Base-by-base conservation (phyloP, 129 eudicot genomes). In the Rutidosis leptorrhynchoides region DNA sequence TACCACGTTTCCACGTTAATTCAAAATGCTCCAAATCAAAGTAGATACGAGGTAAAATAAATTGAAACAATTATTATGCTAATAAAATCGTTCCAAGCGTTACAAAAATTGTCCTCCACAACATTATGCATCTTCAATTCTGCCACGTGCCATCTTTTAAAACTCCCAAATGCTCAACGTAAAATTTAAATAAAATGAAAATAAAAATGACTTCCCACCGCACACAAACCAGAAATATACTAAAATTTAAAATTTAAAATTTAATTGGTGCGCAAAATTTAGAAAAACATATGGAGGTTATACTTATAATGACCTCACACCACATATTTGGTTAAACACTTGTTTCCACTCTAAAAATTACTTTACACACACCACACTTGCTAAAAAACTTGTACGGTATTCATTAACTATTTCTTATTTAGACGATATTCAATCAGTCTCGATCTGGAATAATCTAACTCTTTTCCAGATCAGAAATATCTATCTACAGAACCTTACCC, bases 171-270 rank as follows among this genome's bases (percentile, higher is more conserved):
- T n/a, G n/a, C n/a, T n/a, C n/a, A n/a, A n/a, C n/a, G 14, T 45
- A 1, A n/a, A 9, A 5, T 16, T 40, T 7, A 25, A 11, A 54
- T 20, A 27, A 20, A 62, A 60, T n/a, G 1, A 69, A n/a, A 3
- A 58, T 30, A n/a, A 29, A 62, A 51, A 53, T 5, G 15, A 49
- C 9, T 20, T 49, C 19, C 24, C 54, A 75, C 64, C 69, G 74
- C 74, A 69, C 40, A 60, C 74, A 59, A 67, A 59, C 64, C 79
- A 75, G 35, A 49, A 74, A 58, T 74, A 67, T 67, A 29, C n/a
- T n/a, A n/a, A n/a, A n/a, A n/a, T n/a, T n/a, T n/a, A 74, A 66
- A 67, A 46, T 74, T 82, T 82, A 63, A 78, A 82, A 75, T 70
- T 66, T 64, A 74, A 66, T 77, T 81, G 85, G 82, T 77, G 85